Evolutionary conservation across 2,329 filamentous ascomycete genomes (phyloP).

Genomic region (Ophiostoma pallidulum): DNA sequence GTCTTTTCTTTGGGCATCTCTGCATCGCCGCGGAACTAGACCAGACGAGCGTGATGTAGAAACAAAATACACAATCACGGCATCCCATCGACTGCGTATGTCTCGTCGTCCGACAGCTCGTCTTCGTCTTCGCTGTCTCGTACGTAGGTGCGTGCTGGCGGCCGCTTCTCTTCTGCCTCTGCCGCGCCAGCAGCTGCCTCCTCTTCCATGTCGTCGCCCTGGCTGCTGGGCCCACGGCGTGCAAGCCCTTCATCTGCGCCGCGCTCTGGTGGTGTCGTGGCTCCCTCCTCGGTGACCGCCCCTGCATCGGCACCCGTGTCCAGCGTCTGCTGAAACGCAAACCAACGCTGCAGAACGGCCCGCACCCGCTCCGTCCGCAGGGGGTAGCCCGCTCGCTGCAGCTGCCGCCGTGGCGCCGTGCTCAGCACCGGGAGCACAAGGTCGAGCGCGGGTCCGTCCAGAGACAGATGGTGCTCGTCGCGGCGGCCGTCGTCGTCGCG

Average conservation of each 20-base stretch:
- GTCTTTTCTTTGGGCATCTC: too few species aligned
- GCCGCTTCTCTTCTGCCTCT: not conserved
- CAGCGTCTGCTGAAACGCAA: constrained; percentile 32
- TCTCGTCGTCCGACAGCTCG: not conserved
- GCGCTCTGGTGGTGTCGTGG: not conserved
- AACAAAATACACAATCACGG: not conserved
- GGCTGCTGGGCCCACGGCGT: not conserved
- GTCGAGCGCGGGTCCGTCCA: too few species aligned
- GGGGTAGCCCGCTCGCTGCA: constrained; percentile 14
- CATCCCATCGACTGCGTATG: constrained; percentile 6
- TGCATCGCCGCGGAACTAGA: too few species aligned
- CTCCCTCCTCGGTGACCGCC: not conserved
- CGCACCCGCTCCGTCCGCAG: constrained; percentile 27
- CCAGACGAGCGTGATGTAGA: constrained; percentile 8
- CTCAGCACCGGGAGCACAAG: constrained; percentile 31
- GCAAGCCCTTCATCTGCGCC: not conserved
- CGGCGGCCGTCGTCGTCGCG: too few species aligned
- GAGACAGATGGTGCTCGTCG: too few species aligned
- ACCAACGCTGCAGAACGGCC: constrained; percentile 57
- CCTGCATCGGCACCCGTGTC: not conserved
- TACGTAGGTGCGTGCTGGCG: not conserved
- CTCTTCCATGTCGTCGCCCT: not conserved
- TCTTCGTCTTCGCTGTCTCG: constrained; percentile 16
- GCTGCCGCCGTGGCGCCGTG: constrained; percentile 27
- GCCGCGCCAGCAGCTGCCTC: too few species aligned